These are phyloP conservation scores for Euphorbia schlechtendalii DNA, from an alignment of 441 rosid genomes.

Conservation along the genomic window DNA sequence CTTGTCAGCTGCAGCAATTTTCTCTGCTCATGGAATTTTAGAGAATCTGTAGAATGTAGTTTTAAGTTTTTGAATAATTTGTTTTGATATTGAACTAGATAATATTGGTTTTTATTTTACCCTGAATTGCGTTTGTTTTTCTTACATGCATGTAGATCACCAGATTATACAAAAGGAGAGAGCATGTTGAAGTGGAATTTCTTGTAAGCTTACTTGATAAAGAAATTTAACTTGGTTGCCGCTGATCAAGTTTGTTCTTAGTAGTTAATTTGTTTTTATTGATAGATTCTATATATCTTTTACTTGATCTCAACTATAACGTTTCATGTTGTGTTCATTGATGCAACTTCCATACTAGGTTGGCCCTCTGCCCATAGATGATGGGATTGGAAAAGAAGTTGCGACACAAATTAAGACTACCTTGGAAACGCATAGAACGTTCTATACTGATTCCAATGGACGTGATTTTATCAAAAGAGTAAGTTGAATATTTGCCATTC, in stretches of 20 bases:
- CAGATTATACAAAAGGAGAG: constrained; percentile 80
- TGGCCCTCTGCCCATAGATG: constrained; percentile 78
- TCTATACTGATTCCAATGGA: constrained; percentile 96
- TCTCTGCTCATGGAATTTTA: neutral
- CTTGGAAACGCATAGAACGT: constrained; percentile 63
- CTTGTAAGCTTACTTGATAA: constrained; percentile 49
- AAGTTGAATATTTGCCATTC: constrained; percentile 19
- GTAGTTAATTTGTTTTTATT: neutral
- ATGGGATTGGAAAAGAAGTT: constrained; percentile 88
- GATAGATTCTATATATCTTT: constrained; percentile 7
- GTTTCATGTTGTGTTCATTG: constrained; percentile 9
- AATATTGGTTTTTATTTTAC: neutral
- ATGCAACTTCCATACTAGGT: constrained; percentile 41
- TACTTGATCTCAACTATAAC: neutral
- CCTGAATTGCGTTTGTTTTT: neutral
- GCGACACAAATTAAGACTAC: constrained; percentile 70
- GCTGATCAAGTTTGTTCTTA: neutral
- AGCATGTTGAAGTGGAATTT: constrained; percentile 96
- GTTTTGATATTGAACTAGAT: neutral
- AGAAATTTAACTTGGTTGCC: neutral
- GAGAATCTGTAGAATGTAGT: neutral
- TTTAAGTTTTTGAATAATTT: neutral
- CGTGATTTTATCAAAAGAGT: constrained; percentile 96
- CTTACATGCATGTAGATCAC: constrained; percentile 47
- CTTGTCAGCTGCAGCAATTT: neutral